Evolutionary conservation across 257 asterid genomes (phyloP).

Genomic region (Solanum raphanifolium): DNA sequence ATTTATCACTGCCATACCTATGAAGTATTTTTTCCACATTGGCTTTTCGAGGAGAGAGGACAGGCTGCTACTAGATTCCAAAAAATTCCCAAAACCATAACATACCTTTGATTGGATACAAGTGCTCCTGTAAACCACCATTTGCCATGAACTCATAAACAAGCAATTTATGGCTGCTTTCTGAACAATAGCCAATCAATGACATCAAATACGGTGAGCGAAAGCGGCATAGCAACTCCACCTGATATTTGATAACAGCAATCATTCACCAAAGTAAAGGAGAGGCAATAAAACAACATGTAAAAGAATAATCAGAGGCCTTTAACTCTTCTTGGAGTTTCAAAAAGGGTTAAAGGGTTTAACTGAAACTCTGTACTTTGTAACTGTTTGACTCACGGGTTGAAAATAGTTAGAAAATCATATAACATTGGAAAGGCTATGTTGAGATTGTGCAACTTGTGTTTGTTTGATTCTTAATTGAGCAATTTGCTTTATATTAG

Average conservation of each 20-base stretch:
- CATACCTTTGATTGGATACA: conserved; percentile 64
- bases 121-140: conserved; percentile 91
- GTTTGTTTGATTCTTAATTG: background rate
- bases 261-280: background rate
- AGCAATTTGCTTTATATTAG: background rate
- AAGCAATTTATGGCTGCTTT: conserved; percentile 57
- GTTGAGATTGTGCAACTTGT: background rate
- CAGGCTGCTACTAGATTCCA: background rate
- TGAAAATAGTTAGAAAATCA: background rate
- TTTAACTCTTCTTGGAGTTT: background rate
- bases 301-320: background rate
- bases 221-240: conserved; percentile 68
- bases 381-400: background rate
- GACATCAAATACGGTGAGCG: conserved; percentile 64
- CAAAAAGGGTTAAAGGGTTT: background rate
- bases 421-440: background rate
- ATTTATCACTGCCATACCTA: background rate
- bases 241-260: conserved; percentile 27
- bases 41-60: background rate
- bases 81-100: background rate
- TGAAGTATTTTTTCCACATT: background rate
- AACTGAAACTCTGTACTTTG: background rate
- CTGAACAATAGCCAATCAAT: conserved; percentile 75
- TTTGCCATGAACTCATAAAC: conserved; percentile 94
- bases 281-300: background rate